Conservation (phyloP, 108 stramenopile species). For the Skeletonema marinoi region DNA sequence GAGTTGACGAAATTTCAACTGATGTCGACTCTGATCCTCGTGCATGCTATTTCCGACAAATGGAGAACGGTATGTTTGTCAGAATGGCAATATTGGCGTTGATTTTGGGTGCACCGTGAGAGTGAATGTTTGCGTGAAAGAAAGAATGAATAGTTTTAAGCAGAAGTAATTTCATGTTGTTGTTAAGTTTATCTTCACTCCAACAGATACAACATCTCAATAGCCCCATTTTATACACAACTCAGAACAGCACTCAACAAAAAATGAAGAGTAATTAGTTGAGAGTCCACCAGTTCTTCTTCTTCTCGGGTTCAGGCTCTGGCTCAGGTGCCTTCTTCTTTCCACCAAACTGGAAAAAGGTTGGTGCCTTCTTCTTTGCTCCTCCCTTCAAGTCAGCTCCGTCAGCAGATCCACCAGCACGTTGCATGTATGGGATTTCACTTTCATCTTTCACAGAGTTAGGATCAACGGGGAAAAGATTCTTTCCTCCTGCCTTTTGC, state of each 20-base stretch:
- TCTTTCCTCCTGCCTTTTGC: constrained; percentile 88
- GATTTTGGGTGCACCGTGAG: constrained; percentile 56
- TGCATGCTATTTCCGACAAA: constrained; percentile 98
- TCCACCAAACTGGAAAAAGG: constrained; percentile 37
- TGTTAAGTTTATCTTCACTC: background rate
- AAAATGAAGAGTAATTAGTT: constrained; percentile 5
- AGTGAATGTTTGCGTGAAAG: background rate
- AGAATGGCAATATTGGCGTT: constrained; percentile 95
- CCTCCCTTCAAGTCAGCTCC: constrained; percentile 76
- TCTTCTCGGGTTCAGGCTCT: constrained; percentile 53
- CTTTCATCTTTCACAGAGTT: constrained; percentile 66
- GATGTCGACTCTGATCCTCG: constrained; percentile 94
- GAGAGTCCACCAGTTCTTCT: constrained; percentile 89
- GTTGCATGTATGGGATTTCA: constrained; percentile 92
- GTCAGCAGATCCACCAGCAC: constrained; percentile 76
- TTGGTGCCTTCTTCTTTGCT: constrained; percentile 54
- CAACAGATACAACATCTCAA: background rate
- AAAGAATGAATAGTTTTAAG: background rate
- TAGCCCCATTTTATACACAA: background rate
- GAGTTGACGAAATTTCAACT: constrained; percentile 92
- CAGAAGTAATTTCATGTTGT: background rate
- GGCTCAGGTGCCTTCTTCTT: constrained; percentile 67
- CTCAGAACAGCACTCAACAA: constrained; percentile 1
- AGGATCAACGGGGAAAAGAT: constrained; percentile 89
- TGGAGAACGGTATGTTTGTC: constrained; percentile 98